Evolutionary conservation across 257 asterid species (phyloP).

Genomic region (Solanum neorickii): DNA sequence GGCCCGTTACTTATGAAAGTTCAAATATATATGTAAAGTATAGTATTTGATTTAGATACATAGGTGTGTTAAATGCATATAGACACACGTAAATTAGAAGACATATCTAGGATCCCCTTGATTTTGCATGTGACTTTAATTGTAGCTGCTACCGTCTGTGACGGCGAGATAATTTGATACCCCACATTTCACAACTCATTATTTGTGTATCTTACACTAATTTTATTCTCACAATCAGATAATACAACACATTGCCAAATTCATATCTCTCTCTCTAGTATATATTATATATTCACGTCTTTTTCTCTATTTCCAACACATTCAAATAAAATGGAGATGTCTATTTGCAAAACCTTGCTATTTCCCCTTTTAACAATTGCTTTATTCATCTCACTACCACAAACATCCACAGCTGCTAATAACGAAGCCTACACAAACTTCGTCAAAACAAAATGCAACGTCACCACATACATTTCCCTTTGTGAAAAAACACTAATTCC

Average conservation of each 20-base stretch:
- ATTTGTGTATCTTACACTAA: neutral
- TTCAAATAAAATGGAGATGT: neutral
- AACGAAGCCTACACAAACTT: conserved; percentile 11
- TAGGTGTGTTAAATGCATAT: neutral
- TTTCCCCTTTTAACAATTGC: neutral
- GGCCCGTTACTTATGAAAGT: no score
- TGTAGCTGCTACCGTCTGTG: neutral
- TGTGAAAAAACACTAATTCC: conserved; percentile 51
- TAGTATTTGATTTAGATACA: no score
- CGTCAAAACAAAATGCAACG: conserved; percentile 31
- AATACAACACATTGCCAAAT: neutral
- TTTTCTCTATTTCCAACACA: neutral
- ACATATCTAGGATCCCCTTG: neutral
- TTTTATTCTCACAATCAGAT: neutral
- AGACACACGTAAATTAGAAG: neutral
- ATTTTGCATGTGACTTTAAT: neutral
- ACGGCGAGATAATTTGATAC: neutral
- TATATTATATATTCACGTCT: neutral
- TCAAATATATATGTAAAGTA: no score
- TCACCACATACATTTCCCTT: conserved; percentile 36
- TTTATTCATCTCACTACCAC: neutral
- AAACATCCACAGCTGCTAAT: neutral
- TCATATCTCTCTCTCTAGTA: neutral
- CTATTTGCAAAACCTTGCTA: neutral
- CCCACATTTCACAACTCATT: neutral